phyloP scores from a whole-genome alignment of 225 moss, liverwort and hornwort genomes.

The Pseudoscleropodium purum region DNA sequence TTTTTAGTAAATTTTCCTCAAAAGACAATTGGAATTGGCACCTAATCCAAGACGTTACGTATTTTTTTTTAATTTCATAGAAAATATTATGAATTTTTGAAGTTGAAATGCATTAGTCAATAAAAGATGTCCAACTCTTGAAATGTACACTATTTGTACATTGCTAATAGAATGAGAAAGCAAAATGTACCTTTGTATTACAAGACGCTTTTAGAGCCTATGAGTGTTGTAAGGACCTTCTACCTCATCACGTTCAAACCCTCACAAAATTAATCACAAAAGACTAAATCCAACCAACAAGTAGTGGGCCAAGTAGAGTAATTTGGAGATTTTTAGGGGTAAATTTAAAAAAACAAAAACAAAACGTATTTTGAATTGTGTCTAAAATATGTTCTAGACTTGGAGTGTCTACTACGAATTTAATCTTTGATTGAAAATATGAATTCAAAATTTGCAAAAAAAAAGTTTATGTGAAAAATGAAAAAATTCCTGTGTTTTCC shows the following conservation, averaged over 20 bases:
- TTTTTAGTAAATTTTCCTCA: rapidly evolving
- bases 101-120: not conserved
- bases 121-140: rapidly evolving
- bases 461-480: no score
- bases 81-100: not conserved
- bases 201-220: rapidly evolving
- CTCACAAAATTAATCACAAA: not conserved
- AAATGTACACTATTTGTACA: not conserved
- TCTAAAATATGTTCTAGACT: no score
- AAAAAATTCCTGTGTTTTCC: no score
- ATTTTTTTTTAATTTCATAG: rapidly evolving
- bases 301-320: no score
- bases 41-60: rapidly evolving
- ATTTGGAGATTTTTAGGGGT: no score
- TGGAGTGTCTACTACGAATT: no score
- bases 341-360: no score
- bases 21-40: not conserved
- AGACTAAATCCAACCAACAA: no score
- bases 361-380: no score
- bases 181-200: rapidly evolving
- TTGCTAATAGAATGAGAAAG: not conserved
- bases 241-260: no score
- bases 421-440: no score
- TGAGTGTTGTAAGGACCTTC: rapidly evolving
- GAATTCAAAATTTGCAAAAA: no score